Percentiles rank a stretch among this genome's conserved stretches.
phyloP scores from a whole-genome alignment of 129 eudicot genomes.

The Rutidosis leptorrhynchoides region DNA sequence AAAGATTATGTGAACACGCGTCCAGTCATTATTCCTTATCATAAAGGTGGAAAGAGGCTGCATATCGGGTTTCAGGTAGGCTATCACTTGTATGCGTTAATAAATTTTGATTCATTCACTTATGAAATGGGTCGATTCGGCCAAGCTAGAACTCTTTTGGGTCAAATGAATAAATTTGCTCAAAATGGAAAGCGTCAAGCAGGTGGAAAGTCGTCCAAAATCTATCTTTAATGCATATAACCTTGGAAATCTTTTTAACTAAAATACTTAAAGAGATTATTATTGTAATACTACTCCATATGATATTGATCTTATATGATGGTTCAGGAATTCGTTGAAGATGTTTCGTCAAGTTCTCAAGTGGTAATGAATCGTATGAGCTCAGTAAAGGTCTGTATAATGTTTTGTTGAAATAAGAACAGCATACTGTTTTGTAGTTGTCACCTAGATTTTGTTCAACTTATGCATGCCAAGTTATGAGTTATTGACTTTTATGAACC shows the following conservation, averaged over 20 bases:
- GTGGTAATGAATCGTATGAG: constrained; percentile 50
- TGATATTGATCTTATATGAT: constrained; percentile 20
- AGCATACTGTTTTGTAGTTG: background rate
- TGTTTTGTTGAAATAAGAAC: constrained; percentile 4
- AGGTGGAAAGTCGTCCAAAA: background rate
- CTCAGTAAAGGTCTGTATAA: constrained; percentile 47
- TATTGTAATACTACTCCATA: background rate
- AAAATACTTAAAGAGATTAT: background rate
- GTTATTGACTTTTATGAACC: constrained; percentile 18
- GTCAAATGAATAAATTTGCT: background rate
- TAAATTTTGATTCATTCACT: constrained; percentile 1
- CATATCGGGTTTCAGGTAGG: constrained; percentile 85
- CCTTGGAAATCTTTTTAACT: background rate
- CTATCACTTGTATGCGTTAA: constrained; percentile 1
- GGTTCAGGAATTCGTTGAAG: constrained; percentile 78
- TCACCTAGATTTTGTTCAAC: background rate
- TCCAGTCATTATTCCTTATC: constrained; percentile 89
- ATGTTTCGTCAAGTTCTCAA: constrained; percentile 62
- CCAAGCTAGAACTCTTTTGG: background rate
- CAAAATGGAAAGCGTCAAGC: background rate
- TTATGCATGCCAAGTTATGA: background rate
- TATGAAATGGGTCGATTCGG: background rate
- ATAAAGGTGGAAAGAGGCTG: constrained; percentile 92
- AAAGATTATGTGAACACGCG: constrained; percentile 61
- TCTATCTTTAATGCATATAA: background rate